Evolutionary conservation across 805 yeast species (phyloP).

Genomic region (Brettanomyces sp.): DNA sequence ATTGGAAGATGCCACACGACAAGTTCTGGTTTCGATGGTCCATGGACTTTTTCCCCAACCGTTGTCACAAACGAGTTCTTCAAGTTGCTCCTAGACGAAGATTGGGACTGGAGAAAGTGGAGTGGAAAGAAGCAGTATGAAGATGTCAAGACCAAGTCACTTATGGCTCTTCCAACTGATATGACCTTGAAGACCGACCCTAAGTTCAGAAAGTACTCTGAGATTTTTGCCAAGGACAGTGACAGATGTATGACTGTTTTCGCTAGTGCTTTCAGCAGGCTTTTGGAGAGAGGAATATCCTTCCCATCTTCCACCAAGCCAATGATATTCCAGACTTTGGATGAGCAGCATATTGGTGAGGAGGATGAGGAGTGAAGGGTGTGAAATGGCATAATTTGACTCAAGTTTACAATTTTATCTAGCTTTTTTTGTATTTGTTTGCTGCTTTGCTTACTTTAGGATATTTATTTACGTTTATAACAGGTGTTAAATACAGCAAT

Average conservation of each 20-base stretch:
- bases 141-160: constrained; percentile 44
- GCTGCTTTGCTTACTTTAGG: no score
- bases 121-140: constrained; percentile 55
- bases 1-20: constrained; percentile 39
- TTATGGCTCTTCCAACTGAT: constrained; percentile 56
- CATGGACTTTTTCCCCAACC: constrained; percentile 82
- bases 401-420: not conserved
- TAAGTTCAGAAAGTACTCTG: constrained; percentile 35
- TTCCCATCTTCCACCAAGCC: constrained; percentile 42
- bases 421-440: not conserved
- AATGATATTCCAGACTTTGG: constrained; percentile 55
- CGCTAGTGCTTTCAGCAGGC: constrained; percentile 33
- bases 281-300: constrained; percentile 65
- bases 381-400: not conserved
- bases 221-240: constrained; percentile 40
- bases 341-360: constrained; percentile 41
- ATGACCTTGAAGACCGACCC: constrained; percentile 41
- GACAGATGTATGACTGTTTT: constrained; percentile 41
- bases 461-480: no score
- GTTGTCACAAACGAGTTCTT: constrained; percentile 68
- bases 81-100: constrained; percentile 40
- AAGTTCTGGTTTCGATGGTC: constrained; percentile 77
- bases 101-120: constrained; percentile 55
- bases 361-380: constrained; percentile 8
- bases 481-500: not conserved